Percentiles rank a stretch among this genome's conserved stretches.
Evolutionary conservation across 2,329 filamentous ascomycete species (phyloP).

Genomic region (Xylariaceae sp.): DNA sequence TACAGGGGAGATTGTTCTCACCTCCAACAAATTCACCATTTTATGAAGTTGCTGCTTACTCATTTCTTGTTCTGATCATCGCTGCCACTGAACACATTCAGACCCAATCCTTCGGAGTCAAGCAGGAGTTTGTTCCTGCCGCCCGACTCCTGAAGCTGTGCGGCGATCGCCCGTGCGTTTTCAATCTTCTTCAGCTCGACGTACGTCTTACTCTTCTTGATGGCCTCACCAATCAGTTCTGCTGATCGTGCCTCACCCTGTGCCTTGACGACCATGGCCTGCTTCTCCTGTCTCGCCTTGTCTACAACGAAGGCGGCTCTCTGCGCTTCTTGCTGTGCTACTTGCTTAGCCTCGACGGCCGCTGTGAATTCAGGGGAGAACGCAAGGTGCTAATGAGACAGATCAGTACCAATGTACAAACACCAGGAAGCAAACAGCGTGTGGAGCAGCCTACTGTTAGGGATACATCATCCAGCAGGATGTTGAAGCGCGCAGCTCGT

Average conservation of each 20-base stretch:
- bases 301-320: slow-evolving; percentile 96
- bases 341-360: slow-evolving; percentile 68
- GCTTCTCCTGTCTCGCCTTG: slow-evolving; percentile 98
- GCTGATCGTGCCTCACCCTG: slow-evolving; percentile 98
- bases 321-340: slow-evolving; percentile 88
- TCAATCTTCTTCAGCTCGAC: slow-evolving; percentile 97
- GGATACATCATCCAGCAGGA: slow-evolving; percentile 93
- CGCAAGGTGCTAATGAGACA: slow-evolving; percentile 53
- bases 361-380: slow-evolving; percentile 71
- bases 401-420: slow-evolving; percentile 26
- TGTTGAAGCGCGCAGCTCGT: slow-evolving; percentile 93
- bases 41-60: slow-evolving; percentile 18
- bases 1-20: slow-evolving; percentile 36
- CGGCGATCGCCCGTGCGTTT: slow-evolving; percentile 86
- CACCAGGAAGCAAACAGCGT: not conserved
- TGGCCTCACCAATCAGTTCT: slow-evolving; percentile 95
- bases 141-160: slow-evolving; percentile 76
- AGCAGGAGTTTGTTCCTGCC: slow-evolving; percentile 92
- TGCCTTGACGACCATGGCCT: slow-evolving; percentile 95
- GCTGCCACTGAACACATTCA: slow-evolving; percentile 66
- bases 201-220: slow-evolving; percentile 99
- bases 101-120: slow-evolving; percentile 81
- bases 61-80: slow-evolving; percentile 45
- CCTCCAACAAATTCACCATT: slow-evolving; percentile 11
- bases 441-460: slow-evolving; percentile 63